Evolutionary conservation across 768 basidiomycete genomes (phyloP).

Genomic region (Rhizopogon vinicolor): DNA sequence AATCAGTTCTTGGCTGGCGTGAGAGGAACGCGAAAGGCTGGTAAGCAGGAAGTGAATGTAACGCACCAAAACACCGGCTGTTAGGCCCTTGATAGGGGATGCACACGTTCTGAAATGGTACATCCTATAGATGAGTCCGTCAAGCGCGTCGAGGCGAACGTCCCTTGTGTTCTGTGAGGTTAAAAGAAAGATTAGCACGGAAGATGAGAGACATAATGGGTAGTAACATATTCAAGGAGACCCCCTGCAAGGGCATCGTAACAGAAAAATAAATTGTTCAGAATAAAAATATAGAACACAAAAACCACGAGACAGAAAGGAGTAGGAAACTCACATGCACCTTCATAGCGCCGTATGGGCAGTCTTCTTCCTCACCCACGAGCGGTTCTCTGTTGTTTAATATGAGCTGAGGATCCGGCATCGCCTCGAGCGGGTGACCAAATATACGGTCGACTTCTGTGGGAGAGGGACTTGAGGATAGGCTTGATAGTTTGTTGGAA

Average conservation of each 20-base stretch:
- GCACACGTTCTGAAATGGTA: slow-evolving; percentile 77
- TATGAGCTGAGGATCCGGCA: slow-evolving; percentile 57
- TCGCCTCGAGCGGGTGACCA: slow-evolving; percentile 68
- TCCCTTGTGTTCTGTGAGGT: slow-evolving; percentile 35
- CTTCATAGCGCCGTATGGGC: slow-evolving; percentile 70
- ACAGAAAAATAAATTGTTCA: background rate
- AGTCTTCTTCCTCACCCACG: slow-evolving; percentile 60
- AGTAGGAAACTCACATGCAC: slow-evolving; percentile 51
- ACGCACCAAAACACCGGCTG: slow-evolving; percentile 74
- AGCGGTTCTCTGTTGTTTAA: slow-evolving; percentile 40
- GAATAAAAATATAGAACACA: background rate
- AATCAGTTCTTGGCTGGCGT: background rate
- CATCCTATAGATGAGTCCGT: slow-evolving; percentile 64
- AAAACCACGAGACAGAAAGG: background rate
- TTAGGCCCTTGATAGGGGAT: slow-evolving; percentile 81
- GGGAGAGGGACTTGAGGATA: slow-evolving; percentile 47
- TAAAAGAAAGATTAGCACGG: background rate
- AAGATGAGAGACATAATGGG: background rate
- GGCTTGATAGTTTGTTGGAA: slow-evolving; percentile 4
- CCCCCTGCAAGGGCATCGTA: no score
- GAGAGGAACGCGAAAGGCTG: background rate
- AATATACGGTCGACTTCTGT: slow-evolving; percentile 80
- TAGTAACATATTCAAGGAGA: background rate
- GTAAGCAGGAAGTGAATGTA: background rate
- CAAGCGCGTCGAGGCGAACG: slow-evolving; percentile 14